Conservation (phyloP, 2,329 filamentous ascomycete species). For the Aspergillus ochraceus region DNA sequence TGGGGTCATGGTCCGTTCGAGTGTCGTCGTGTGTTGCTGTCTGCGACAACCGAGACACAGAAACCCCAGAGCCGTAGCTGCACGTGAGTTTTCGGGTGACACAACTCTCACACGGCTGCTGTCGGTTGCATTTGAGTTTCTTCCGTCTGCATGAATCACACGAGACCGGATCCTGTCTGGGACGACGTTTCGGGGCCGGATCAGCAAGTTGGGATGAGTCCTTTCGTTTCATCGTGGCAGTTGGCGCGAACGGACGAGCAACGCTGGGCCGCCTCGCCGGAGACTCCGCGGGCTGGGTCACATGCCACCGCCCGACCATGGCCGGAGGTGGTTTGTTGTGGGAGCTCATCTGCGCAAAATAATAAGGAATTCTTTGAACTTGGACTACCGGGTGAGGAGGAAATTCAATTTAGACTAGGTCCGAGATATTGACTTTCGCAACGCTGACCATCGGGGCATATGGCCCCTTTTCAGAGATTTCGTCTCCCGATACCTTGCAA, state of each 20-base stretch:
- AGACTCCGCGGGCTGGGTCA: neutral
- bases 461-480: neutral
- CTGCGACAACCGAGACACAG: no score
- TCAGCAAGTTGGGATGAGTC: neutral
- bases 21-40: neutral
- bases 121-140: constrained; percentile 57
- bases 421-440: neutral
- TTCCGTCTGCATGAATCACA: constrained; percentile 41
- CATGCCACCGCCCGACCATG: neutral
- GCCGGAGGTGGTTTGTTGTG: neutral
- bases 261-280: neutral
- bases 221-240: constrained; percentile 26
- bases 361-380: no score
- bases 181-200: constrained; percentile 16
- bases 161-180: constrained; percentile 40
- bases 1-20: neutral
- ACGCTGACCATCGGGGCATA: no score
- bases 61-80: constrained; percentile 15
- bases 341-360: neutral
- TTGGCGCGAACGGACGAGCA: neutral
- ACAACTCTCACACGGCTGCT: constrained; percentile 53
- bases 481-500: no score
- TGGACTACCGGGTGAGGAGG: neutral
- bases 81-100: constrained; percentile 30
- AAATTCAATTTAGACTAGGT: neutral